Conservation (phyloP, 352 stramenopile species). For the Phytopythium kandeliae region DNA sequence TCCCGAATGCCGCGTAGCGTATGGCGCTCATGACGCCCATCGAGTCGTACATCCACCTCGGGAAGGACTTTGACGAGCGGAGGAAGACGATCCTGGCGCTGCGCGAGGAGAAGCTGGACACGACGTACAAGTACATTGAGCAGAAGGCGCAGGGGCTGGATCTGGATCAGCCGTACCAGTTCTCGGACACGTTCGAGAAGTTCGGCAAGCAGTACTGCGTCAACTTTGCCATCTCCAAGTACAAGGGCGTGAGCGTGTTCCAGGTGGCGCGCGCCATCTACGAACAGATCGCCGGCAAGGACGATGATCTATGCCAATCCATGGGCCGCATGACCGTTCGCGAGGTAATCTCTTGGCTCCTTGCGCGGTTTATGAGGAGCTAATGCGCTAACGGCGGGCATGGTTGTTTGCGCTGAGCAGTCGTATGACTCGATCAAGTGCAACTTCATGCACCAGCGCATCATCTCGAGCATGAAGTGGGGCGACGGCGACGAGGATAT, state of each 20-base stretch:
- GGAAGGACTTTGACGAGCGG: slow-evolving; percentile 54
- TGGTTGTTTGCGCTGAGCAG: slow-evolving; percentile 7
- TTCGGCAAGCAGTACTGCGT: slow-evolving; percentile 80
- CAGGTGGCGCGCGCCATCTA: slow-evolving; percentile 65
- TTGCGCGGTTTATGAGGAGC: background rate
- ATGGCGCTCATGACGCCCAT: slow-evolving; percentile 79
- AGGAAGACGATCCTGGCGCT: slow-evolving; percentile 50
- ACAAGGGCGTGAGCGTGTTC: slow-evolving; percentile 56
- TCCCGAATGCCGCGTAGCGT: slow-evolving; percentile 22
- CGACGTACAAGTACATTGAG: slow-evolving; percentile 78
- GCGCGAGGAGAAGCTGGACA: slow-evolving; percentile 73
- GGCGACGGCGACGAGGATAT: slow-evolving; percentile 38
- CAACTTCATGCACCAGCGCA: slow-evolving; percentile 79
- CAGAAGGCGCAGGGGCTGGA: slow-evolving; percentile 56
- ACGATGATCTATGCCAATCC: slow-evolving; percentile 42
- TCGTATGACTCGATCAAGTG: slow-evolving; percentile 74
- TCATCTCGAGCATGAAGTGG: slow-evolving; percentile 71
- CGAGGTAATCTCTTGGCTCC: slow-evolving; percentile 16
- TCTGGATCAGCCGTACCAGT: slow-evolving; percentile 54
- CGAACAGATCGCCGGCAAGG: slow-evolving; percentile 61
- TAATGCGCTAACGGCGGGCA: too few species aligned
- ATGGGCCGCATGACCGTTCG: slow-evolving; percentile 62
- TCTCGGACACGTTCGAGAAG: slow-evolving; percentile 75
- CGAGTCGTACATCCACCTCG: slow-evolving; percentile 67
- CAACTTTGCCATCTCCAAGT: slow-evolving; percentile 69